Evolutionary conservation across 2,329 filamentous ascomycete species (phyloP), one percentile per base, ranked within the genome.

Genomic region (Pseudogymnoascus sp.): DNA sequence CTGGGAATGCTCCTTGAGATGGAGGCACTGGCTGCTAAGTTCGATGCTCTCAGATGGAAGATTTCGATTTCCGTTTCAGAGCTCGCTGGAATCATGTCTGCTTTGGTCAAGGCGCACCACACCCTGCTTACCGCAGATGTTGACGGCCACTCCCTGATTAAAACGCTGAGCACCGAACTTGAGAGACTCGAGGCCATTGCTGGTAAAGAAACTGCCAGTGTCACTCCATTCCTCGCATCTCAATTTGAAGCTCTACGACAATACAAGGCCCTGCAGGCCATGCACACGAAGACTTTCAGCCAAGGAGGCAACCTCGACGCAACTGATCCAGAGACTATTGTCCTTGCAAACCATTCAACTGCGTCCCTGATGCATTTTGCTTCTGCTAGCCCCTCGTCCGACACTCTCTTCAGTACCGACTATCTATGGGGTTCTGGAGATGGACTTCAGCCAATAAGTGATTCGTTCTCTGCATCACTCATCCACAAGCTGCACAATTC

Each of bases 31-130:
- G 84, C 84, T 1, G 72, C 73, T 1, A 78, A 84, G 60, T 88
- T 89, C 63, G 86, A 89, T 71, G 72, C 75, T 33, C 72, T 88
- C 28, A 80, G 82, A 67, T 87, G 84, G 85, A 84, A 79, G 68
- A 79, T 80, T 1, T 76, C 78, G 21, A 79, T 80, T 10, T 77
- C 79, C 2, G 75, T 85, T 6, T 61, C 74, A 1, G 82, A 83
- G 28, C 74, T 88, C 10, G 76, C 78, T 5, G 80, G 78, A 50
- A 79, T 85, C 18, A 81, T 82, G 70, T 74, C 75, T 12, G 82
- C 83, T 0, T 77, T 88, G 16, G 77, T 81, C 16, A 78, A 81
- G 62, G 82, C 82, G 2, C 86, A 86, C 64, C 74, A 76, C 14
- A 75, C 85, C n/a, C 75, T 87, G 12, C 77, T 83, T n/a, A 73